Evolutionary conservation across 106 monocot species (phyloP), one percentile per base, ranked within the genome.

Genomic region (Phalaenopsis equestris): DNA sequence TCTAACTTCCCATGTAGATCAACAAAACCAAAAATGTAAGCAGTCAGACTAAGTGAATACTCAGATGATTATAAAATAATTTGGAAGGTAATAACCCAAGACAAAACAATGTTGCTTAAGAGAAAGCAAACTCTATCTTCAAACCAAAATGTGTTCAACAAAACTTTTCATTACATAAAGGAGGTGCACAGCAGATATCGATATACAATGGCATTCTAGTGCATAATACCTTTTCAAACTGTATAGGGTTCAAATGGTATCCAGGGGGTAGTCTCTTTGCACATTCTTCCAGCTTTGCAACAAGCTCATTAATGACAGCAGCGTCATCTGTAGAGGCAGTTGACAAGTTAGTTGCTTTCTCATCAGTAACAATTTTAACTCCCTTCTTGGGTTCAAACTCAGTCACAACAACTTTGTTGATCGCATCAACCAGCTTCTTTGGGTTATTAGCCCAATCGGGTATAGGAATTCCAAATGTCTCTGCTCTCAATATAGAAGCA

Each of bases 151-250:
- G 24, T 64, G 12, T 23, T 23, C 10, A 23, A 1, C 7, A 23
- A 64, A 64, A 64, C 61, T 5, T 38, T 64, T 64, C 64, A 64
- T 64, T 52, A 64, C 64, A 23, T 23, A 64, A 64, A 61, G 52
- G 52, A 64, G 8, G 9, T 64, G 21, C 64, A 64, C 5, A 64
- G 64, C 64, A 64, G 21, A 21, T 23, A 64, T 72, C 70, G 39
- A 19, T 72, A 24, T 72, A 41, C 14, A 30, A 39, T 72, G 12
- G 39, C 41, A 72, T 41, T 36, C 4, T 65, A 84, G 41, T 64
- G 64, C 77, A 19, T n/a, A n/a, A n/a, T 79, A 95, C 97, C 97
- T 92, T 98, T 80, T 94, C 90, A 87, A 94, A 94, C 77, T 90
- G 94, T 47, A 98, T 91, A 18, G 94, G 89, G 18, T 92, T 92